These are phyloP conservation scores for Laetiporus sulphureus DNA, from an alignment of 1,284 basidiomycete species.

Conservation along the genomic window DNA sequence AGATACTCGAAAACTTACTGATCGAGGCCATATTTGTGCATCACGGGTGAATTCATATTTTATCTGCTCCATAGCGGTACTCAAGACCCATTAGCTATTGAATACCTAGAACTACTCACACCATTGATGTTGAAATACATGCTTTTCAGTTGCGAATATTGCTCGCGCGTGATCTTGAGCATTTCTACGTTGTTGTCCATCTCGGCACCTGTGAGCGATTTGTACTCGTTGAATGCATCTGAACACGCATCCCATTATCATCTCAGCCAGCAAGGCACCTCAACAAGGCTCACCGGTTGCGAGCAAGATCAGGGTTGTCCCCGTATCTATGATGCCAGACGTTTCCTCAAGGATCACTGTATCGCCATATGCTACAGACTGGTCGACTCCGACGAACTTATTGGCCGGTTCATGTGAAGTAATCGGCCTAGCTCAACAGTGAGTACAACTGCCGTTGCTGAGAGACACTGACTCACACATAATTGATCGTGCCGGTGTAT, in stretches of 20 bases:
- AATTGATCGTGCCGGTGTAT: constrained; percentile 39
- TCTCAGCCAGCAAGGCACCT: too few species aligned
- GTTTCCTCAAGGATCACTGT: constrained; percentile 18
- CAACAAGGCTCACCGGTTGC: constrained; percentile 26
- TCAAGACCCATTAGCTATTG: too few species aligned
- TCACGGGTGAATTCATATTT: constrained; percentile 14
- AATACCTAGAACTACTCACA: constrained; percentile 26
- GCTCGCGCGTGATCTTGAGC: constrained; percentile 41
- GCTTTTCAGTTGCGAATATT: constrained; percentile 44
- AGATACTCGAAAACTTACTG: constrained; percentile 6
- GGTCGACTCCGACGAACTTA: constrained; percentile 20
- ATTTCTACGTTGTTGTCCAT: constrained; percentile 43
- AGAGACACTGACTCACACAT: constrained; percentile 30
- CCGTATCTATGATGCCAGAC: constrained; percentile 25
- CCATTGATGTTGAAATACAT: constrained; percentile 45
- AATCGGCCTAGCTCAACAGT: constrained; percentile 30
- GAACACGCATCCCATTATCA: background rate
- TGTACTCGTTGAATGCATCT: constrained; percentile 48
- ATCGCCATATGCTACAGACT: constrained; percentile 18
- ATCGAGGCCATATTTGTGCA: constrained; percentile 19
- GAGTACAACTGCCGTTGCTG: constrained; percentile 11
- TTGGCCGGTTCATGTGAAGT: constrained; percentile 30
- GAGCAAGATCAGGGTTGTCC: constrained; percentile 29
- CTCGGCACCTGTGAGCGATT: constrained; percentile 40
- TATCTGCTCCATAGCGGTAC: constrained; percentile 8